Base-by-base conservation (phyloP, 441 rosid genomes). In the Euphorbia neoarborescens region DNA sequence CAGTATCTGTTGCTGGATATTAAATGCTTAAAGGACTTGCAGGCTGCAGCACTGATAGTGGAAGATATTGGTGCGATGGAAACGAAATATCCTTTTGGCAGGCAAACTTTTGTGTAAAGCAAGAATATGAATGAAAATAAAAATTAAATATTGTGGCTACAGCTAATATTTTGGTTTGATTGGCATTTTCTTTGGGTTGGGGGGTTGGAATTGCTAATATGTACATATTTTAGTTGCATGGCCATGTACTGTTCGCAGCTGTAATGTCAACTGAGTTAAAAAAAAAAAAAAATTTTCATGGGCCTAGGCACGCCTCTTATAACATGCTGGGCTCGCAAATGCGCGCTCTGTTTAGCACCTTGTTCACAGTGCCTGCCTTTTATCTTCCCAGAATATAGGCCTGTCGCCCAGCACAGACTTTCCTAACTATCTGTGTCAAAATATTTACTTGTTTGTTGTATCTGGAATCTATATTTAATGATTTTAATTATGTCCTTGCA, bases 361-460 rank as follows among this genome's bases (percentile, higher is more conserved):
- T 38, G 6, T 42, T 42, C 3, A 8, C 48, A 42, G 3, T 8
- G 48, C 12, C 14, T 5, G n/a, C 51, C 51, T 46, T 46, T 46
- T 13, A 7, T n/a, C 17, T 14, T 13, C 51, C 13, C 14, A 46
- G n/a, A 5, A 14, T 7, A 46, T 46, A 17, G 51, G 51, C 51
- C n/a, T 46, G 1, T 42, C 9, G 48, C 51, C 4, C 19, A 12
- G 51, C 19, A 13, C 17, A 46, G 53, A 14, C 13, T 20, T 50
- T 6, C 17, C 54, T 50, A 50, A 50, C 54, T 15, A 50, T 15
- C 22, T 51, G 25, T 25, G 20, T 51, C 27, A 63, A 20, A 35
- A 53, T n/a, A 3, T 57, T 35, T 48, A 65, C 58, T 42, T 65
- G 65, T 15, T n/a, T 64, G n/a, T 54, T 13, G 60, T 54, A 40